These are phyloP conservation scores for Colletotrichum salicis DNA, from an alignment of 2,329 filamentous ascomycete species.

Conservation along the genomic window DNA sequence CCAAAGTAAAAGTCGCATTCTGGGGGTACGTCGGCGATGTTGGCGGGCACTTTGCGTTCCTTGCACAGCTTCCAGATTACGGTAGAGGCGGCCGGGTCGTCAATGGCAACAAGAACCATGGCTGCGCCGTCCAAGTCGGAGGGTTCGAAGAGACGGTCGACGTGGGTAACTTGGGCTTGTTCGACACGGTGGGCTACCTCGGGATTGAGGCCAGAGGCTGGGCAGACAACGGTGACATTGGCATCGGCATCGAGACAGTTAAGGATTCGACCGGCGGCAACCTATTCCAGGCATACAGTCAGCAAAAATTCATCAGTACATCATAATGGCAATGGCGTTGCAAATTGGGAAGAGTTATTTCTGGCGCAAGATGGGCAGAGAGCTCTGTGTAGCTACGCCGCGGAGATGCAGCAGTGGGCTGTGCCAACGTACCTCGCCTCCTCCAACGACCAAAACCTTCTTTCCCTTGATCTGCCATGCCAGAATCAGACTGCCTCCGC, in stretches of 20 bases:
- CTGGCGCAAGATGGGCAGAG: not conserved
- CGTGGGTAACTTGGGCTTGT: conserved; percentile 78
- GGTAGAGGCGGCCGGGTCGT: conserved; percentile 91
- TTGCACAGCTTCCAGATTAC: conserved; percentile 95
- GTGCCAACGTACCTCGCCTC: conserved; percentile 79
- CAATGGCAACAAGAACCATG: conserved; percentile 94
- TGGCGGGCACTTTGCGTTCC: conserved; percentile 83
- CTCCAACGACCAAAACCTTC: conserved; percentile 90
- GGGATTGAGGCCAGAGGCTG: conserved; percentile 81
- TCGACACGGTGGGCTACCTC: conserved; percentile 87
- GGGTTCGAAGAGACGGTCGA: conserved; percentile 86
- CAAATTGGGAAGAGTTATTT: not conserved
- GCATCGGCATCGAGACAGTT: conserved; percentile 96
- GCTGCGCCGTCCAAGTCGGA: conserved; percentile 83
- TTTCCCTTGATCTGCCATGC: conserved; percentile 96
- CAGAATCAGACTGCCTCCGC: conserved; percentile 90
- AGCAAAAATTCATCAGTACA: not conserved
- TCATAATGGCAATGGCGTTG: not conserved
- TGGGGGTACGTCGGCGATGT: conserved; percentile 95
- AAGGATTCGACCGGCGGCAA: conserved; percentile 92
- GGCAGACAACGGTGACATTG: conserved; percentile 85
- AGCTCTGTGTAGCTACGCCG: not conserved
- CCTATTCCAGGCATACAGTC: conserved; percentile 61
- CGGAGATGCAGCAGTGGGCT: not conserved
- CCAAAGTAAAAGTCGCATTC: conserved; percentile 99